Evolutionary conservation across 192 early-diverging fungal genomes (phyloP).

Genomic region (Phycomyces blakesleeanus): DNA sequence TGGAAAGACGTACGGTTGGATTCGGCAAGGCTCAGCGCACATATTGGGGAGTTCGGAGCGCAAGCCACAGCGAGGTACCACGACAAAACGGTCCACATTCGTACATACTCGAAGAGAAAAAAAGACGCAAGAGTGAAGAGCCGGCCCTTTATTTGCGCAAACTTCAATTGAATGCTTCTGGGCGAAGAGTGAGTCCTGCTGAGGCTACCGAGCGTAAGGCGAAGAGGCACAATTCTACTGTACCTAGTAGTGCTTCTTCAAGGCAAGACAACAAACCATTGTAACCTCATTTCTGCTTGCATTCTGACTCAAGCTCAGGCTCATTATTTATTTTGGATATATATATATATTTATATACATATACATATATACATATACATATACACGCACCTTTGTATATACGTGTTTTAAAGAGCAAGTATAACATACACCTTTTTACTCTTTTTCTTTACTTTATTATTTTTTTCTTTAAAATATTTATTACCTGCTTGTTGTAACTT

Average conservation of each 20-base stretch:
- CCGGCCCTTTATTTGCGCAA: background rate
- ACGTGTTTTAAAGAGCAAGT: too few relatives aligned
- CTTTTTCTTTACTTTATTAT: too few relatives aligned
- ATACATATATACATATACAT: too few relatives aligned
- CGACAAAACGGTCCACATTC: background rate
- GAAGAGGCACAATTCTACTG: background rate
- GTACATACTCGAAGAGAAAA: background rate
- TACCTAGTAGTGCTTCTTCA: background rate
- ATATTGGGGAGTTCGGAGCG: slow-evolving; percentile 35
- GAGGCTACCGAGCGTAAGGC: background rate
- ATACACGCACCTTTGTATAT: too few relatives aligned
- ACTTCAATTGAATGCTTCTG: background rate
- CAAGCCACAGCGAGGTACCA: slow-evolving; percentile 23
- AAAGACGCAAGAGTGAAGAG: slow-evolving; percentile 30
- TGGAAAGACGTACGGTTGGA: slow-evolving; percentile 32
- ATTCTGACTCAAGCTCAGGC: background rate
- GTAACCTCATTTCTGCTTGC: background rate
- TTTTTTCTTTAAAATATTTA: too few relatives aligned
- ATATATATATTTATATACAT: too few relatives aligned
- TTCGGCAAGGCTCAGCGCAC: slow-evolving; percentile 3
- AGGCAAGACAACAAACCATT: background rate
- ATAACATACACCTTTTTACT: too few relatives aligned
- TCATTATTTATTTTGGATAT: too few relatives aligned
- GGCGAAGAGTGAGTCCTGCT: background rate
- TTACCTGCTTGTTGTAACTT: too few relatives aligned